Conservation (phyloP, 192 early-diverging fungal genomes). For the Coemansia sp. region DNA sequence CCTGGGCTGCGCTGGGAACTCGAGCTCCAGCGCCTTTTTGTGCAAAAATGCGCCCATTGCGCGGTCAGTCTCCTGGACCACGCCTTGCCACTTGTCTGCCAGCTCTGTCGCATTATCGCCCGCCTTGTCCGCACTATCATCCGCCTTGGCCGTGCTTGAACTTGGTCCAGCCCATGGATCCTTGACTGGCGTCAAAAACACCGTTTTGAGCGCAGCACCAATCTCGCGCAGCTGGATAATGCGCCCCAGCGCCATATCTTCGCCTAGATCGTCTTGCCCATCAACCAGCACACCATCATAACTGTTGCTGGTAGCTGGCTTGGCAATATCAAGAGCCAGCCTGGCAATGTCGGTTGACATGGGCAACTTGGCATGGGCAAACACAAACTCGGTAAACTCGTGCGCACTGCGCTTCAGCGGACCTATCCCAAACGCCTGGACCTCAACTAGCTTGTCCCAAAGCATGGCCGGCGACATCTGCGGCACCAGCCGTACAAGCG, state of each 20-base stretch:
- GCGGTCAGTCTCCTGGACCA: not conserved
- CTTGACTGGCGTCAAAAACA: slow-evolving; percentile 43
- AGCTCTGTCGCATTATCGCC: too few relatives aligned
- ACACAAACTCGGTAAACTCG: slow-evolving; percentile 38
- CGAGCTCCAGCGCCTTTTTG: slow-evolving; percentile 59
- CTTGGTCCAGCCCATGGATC: slow-evolving; percentile 26
- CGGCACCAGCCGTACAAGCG: slow-evolving; percentile 69
- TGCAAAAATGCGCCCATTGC: slow-evolving; percentile 44
- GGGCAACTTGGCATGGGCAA: slow-evolving; percentile 26
- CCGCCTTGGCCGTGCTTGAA: not conserved
- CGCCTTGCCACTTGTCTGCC: slow-evolving; percentile 7
- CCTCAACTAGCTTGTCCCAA: slow-evolving; percentile 51
- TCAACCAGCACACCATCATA: not conserved
- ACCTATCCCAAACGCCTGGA: slow-evolving; percentile 15
- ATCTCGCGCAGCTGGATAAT: slow-evolving; percentile 35
- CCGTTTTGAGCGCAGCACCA: slow-evolving; percentile 40
- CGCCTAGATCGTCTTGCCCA: not conserved
- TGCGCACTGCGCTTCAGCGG: slow-evolving; percentile 24
- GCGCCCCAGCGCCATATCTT: slow-evolving; percentile 2
- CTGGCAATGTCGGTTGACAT: slow-evolving; percentile 23
- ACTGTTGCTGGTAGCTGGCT: not conserved
- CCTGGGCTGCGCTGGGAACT: slow-evolving; percentile 38
- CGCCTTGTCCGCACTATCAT: not conserved
- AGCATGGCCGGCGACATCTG: slow-evolving; percentile 54
- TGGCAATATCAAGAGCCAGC: slow-evolving; percentile 30